Percentiles rank a stretch among this genome's conserved stretches.
These are phyloP conservation scores for Penicillium sp. DNA, from an alignment of 2,329 filamentous ascomycete genomes.

Conservation along the genomic window DNA sequence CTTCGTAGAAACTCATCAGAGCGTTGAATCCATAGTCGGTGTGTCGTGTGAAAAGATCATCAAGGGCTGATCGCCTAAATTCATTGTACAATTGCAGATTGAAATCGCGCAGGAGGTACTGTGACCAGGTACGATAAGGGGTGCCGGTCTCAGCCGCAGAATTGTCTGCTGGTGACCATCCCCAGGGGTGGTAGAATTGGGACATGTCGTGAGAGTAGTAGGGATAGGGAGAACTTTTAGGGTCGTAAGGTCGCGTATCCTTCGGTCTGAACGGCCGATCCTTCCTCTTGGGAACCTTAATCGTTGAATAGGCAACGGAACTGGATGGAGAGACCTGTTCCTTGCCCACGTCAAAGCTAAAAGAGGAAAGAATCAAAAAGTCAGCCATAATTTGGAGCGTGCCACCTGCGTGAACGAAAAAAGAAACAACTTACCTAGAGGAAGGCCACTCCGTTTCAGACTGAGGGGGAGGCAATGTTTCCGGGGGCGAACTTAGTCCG, in stretches of 20 bases:
- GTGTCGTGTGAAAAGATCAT: constrained; percentile 63
- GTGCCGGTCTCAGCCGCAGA: constrained; percentile 59
- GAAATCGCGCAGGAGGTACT: constrained; percentile 75
- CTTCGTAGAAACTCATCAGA: constrained; percentile 70
- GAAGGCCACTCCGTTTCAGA: constrained; percentile 45
- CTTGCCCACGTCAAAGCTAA: constrained; percentile 15
- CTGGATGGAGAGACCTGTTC: constrained; percentile 1
- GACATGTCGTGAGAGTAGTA: constrained; percentile 58
- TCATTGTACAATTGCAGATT: constrained; percentile 77
- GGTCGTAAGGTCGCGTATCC: background rate
- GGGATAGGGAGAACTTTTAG: constrained; percentile 32
- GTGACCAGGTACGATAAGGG: constrained; percentile 76
- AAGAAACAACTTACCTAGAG: constrained; percentile 19
- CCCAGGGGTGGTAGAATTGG: constrained; percentile 56
- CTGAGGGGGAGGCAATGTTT: constrained; percentile 24
- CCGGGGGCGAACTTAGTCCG: constrained; percentile 47
- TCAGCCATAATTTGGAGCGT: background rate
- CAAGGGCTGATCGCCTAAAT: constrained; percentile 70
- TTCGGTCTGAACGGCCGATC: constrained; percentile 11
- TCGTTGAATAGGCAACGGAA: background rate
- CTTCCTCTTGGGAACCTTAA: constrained; percentile 1
- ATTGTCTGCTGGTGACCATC: constrained; percentile 46
- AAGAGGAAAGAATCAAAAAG: background rate
- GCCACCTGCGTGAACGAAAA: background rate
- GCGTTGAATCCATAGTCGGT: constrained; percentile 64